Percentiles rank a stretch among this genome's conserved stretches.
These are phyloP conservation scores for Exophiala calicioides DNA, from an alignment of 2,329 filamentous ascomycete genomes.

Conservation along the genomic window DNA sequence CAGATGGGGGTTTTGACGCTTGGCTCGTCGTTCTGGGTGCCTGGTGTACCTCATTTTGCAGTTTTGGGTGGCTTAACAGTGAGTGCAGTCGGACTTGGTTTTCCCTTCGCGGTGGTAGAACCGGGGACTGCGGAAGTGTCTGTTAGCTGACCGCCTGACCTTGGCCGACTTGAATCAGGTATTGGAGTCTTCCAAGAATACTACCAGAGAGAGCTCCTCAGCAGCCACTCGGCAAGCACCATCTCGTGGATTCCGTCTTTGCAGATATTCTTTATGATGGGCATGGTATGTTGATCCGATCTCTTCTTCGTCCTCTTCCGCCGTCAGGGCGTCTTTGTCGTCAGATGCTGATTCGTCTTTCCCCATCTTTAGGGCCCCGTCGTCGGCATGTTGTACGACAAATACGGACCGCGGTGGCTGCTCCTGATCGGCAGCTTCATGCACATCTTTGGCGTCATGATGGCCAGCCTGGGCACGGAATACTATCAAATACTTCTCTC, in stretches of 20 bases:
- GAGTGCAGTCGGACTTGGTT: not conserved
- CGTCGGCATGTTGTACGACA: constrained; percentile 44
- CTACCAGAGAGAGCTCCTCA: constrained; percentile 54
- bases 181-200: constrained; percentile 60
- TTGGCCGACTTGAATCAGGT: constrained; percentile 1
- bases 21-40: constrained; percentile 4
- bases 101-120: not conserved
- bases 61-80: constrained; percentile 41
- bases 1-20: constrained; percentile 2
- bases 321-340: too few species aligned
- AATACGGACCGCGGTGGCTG: constrained; percentile 50
- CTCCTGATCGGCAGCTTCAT: constrained; percentile 52
- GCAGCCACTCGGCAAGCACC: constrained; percentile 52
- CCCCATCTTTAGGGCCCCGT: constrained; percentile 3
- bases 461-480: constrained; percentile 54
- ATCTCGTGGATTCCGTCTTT: constrained; percentile 65
- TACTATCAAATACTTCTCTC: constrained; percentile 60
- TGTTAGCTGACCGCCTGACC: too few species aligned
- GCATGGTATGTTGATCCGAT: constrained; percentile 1
- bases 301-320: not conserved
- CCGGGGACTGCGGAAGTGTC: too few species aligned
- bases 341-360: too few species aligned
- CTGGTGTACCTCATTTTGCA: constrained; percentile 25
- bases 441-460: constrained; percentile 62
- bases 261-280: constrained; percentile 45